Conservation (phyloP, 73 alveolate species). For the Stentor coeruleus region DNA sequence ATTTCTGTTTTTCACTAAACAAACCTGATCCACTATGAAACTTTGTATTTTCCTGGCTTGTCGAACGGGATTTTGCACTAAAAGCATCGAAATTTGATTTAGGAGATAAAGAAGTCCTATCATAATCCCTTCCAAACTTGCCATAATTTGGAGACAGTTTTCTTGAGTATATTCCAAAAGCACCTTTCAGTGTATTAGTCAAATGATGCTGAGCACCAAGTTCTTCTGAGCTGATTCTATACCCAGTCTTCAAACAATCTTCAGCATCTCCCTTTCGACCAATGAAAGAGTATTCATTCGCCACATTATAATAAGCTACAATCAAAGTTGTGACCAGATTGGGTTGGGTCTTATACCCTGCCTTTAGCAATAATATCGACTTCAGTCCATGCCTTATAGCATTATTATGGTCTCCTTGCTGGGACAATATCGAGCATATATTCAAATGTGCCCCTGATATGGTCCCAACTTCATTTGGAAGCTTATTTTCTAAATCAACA, state of each 20-base stretch:
- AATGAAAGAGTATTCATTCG: neutral
- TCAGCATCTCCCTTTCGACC: neutral
- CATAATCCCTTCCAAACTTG: too few species aligned
- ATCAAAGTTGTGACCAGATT: neutral
- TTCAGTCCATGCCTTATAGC: neutral
- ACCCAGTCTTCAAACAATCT: neutral
- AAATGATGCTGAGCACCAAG: neutral
- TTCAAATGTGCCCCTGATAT: slow-evolving; percentile 1
- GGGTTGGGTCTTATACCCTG: neutral
- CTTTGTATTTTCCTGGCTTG: too few species aligned
- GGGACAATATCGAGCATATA: neutral
- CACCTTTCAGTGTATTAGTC: neutral
- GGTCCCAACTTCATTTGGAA: neutral
- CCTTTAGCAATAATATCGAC: neutral
- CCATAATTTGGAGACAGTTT: too few species aligned
- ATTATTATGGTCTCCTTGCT: neutral
- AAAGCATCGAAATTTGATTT: too few species aligned
- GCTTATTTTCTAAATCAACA: neutral
- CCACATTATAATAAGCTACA: neutral
- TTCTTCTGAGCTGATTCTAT: neutral
- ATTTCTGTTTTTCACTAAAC: too few species aligned
- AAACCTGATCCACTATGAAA: too few species aligned
- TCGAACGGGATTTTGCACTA: too few species aligned
- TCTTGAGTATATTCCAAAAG: neutral
- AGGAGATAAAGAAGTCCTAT: too few species aligned